Base-by-base conservation (phyloP, 345 rosid species). In the Hibiscus mutabilis region DNA sequence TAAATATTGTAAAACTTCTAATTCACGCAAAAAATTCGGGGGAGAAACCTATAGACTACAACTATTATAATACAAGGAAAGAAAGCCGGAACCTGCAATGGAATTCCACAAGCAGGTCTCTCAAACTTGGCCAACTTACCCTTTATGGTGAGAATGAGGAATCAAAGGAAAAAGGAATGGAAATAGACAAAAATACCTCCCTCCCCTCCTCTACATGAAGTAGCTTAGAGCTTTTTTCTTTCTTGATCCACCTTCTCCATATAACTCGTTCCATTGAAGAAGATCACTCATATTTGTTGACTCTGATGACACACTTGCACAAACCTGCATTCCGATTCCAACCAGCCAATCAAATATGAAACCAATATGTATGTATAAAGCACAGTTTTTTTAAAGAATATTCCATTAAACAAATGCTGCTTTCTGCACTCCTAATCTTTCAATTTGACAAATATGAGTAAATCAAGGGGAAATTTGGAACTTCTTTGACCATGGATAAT, bases 231-330 rank as follows among this genome's bases (percentile, higher is more conserved):
- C 84, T 15, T 69, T 82, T 85, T 81, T 92, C 87, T 90, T 96
- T 76, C 98, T 92, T 1, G 99, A 89, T 70, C 99, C 98, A 53
- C 99, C 99, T 82, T 96, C 99, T 31, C 99, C 99, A 14, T 96
- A 96, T 46, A 96, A 69, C 49, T 96, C 98, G 42, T 96, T 96
- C 99, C 99, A 96, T 68, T 90, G 97, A 33, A 89, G 86, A 25
- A 96, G 91, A 77, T 96, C 99, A 49, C 82, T 96, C 98, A 92
- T 96, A 73, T 88, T 96, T 8, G 87, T 74, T 1, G 99, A 96
- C 78, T 96, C 98, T 0, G 97, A 86, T 15, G 98, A 88, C 18
- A 96, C 98, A 37, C 99, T 96, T 6, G 99, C 99, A 6, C 96
- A 92, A 33, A 96, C 98, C 99, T 96, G 82, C 73, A 19, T 19